Conservation (phyloP, 139 green algal species). For the Coelastrella sp. region DNA sequence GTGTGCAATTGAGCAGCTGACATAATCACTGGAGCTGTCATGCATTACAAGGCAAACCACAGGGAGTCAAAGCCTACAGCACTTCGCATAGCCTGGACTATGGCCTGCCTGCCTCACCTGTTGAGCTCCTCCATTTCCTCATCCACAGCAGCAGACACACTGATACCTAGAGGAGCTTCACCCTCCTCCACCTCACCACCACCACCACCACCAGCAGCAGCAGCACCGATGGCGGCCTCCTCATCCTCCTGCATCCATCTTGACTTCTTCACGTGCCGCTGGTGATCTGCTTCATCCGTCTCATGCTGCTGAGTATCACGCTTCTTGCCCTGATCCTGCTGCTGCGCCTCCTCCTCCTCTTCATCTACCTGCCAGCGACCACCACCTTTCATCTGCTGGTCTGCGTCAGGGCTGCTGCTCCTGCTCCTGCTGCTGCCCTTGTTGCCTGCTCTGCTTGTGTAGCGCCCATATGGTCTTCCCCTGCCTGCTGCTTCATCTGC, state of each 20-base stretch:
- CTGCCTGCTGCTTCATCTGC: not conserved
- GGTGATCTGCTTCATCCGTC: not conserved
- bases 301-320: not conserved
- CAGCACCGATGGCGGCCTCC: not conserved
- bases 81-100: not conserved
- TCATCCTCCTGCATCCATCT: slow-evolving; percentile 23
- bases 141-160: not conserved
- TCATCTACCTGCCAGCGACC: slow-evolving; percentile 8
- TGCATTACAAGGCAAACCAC: not conserved
- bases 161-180: not conserved
- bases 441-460: not conserved
- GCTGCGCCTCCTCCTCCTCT: not conserved
- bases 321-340: slow-evolving; percentile 30
- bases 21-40: not conserved
- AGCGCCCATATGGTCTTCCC: slow-evolving; percentile 35
- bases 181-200: slow-evolving; percentile 30
- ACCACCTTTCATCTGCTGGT: not conserved
- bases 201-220: not conserved
- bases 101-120: not conserved
- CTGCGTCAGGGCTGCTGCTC: not conserved
- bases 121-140: slow-evolving; percentile 44
- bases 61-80: not conserved
- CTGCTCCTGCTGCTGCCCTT: not conserved
- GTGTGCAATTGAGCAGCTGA: too few relatives aligned
- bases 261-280: slow-evolving; percentile 30